Evolutionary conservation across 1,139 yeast genomes (phyloP).

Genomic region (Casaregolazyma suthepensis): DNA sequence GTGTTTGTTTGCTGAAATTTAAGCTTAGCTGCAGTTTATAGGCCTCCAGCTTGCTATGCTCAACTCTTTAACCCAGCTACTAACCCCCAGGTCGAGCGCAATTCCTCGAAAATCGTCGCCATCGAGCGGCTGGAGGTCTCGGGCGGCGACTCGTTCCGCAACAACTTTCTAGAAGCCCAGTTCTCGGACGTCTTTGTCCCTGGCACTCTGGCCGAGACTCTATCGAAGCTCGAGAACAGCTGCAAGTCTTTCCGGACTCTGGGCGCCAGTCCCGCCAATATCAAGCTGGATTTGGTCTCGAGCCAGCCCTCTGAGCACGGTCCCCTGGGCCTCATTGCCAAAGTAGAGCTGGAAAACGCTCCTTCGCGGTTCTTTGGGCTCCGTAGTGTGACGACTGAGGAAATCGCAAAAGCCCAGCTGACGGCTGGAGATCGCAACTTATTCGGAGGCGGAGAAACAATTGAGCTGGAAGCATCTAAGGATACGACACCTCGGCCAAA

Average conservation of each 20-base stretch:
- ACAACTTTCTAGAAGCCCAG: slow-evolving; percentile 48
- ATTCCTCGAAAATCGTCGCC: slow-evolving; percentile 25
- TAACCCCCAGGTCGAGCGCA: slow-evolving; percentile 14
- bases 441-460: slow-evolving; percentile 82
- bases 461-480: slow-evolving; percentile 67
- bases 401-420: slow-evolving; percentile 80
- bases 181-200: slow-evolving; percentile 46
- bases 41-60: no score
- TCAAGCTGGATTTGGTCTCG: slow-evolving; percentile 34
- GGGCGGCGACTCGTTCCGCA: slow-evolving; percentile 49
- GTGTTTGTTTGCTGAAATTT: no score
- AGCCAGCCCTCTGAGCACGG: slow-evolving; percentile 14
- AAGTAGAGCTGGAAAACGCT: slow-evolving; percentile 21
- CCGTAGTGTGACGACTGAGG: slow-evolving; percentile 54
- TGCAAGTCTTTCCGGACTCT: slow-evolving; percentile 29
- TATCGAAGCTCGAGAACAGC: slow-evolving; percentile 29
- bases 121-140: slow-evolving; percentile 45
- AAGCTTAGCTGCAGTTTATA: no score
- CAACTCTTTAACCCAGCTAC: background rate
- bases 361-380: slow-evolving; percentile 11
- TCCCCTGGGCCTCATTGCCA: slow-evolving; percentile 20
- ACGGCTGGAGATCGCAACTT: slow-evolving; percentile 57
- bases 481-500: slow-evolving; percentile 65
- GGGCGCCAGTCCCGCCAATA: slow-evolving; percentile 36
- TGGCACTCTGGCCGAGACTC: slow-evolving; percentile 25